Conservation (phyloP, 352 stramenopile genomes). For the Phytopythium delawarense region DNA sequence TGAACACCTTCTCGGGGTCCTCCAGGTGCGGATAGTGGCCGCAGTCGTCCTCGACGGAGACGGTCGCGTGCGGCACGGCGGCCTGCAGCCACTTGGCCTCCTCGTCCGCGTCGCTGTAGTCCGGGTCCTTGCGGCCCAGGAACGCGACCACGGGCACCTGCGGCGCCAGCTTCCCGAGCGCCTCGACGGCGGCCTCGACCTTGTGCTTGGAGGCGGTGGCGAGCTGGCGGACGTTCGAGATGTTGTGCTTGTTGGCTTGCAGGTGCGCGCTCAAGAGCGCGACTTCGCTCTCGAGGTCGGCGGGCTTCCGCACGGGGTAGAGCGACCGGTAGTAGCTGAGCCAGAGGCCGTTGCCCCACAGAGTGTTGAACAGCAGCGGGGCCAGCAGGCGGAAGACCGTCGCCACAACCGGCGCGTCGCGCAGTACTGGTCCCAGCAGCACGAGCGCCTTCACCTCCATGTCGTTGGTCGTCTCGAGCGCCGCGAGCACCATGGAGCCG, state of each 20-base stretch:
- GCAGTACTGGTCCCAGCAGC: conserved; percentile 29
- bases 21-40: conserved; percentile 38
- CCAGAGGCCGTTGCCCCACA: conserved; percentile 27
- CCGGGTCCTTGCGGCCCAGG: conserved; percentile 30
- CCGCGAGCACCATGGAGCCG: conserved; percentile 28
- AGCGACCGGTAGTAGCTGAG: conserved; percentile 38
- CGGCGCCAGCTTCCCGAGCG: conserved; percentile 4
- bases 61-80: conserved; percentile 16
- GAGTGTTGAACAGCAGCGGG: conserved; percentile 24
- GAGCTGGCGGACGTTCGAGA: conserved; percentile 23
- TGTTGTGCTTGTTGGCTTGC: conserved; percentile 12
- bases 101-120: conserved; percentile 25
- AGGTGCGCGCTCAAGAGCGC: conserved; percentile 19
- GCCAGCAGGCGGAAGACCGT: conserved; percentile 27
- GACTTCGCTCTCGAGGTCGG: conserved; percentile 26
- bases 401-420: conserved; percentile 15
- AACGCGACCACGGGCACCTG: conserved; percentile 26
- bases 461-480: neutral
- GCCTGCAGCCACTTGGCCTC: conserved; percentile 28
- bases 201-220: conserved; percentile 18
- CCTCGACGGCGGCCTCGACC: conserved; percentile 15
- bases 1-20: conserved; percentile 16
- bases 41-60: conserved; percentile 17
- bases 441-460: conserved; percentile 18
- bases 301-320: conserved; percentile 16